Evolutionary conservation across 116 monocot species (phyloP), one percentile per base, ranked within the genome.

Genomic region (Papilionanthe hybrid): DNA sequence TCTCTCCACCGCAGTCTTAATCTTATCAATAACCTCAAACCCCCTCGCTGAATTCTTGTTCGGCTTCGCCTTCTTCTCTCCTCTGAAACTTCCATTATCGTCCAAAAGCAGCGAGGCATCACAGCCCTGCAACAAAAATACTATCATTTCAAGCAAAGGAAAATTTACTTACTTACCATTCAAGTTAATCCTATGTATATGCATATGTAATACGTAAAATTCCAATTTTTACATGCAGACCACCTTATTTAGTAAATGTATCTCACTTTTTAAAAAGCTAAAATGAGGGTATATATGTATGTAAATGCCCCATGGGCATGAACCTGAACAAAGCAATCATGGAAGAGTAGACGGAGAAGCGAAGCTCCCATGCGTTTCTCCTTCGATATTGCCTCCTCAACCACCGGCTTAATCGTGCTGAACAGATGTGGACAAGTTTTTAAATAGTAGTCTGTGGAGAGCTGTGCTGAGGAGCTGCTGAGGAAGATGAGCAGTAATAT

Each of bases 71-170:
- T 71, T 55, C 79, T 96, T 93, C 88, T 96, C 95, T 77, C 88
- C 88, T 7, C 77, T 57, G 28, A 92, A 83, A 17, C 17, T 80
- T 5, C 44, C 66, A 18, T 47, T 89, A 75, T 83, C 82, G 81
- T 96, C 91, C 58, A 96, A 42, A 63, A 96, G 60, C 17, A 91
- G 4, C 0, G 95, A 96, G 1, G 82, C 95, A 72, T 96, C 95
- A 45, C 95, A 93, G 0, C 93, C 91, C 95, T 95, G 73, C 19
- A 71, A 32, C n/a, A 71, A 13, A 1, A 37, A 0, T 53, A 53
- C 0, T 53, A 18, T 18, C 4, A 53, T 53, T 53, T 53, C 53
- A 53, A n/a, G n/a, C n/a, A n/a, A n/a, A n/a, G n/a, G n/a, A n/a
- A n/a, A n/a, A n/a, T n/a, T n/a, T n/a, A n/a, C n/a, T n/a, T n/a